Evolutionary conservation across 2,329 filamentous ascomycete genomes (phyloP).

Genomic region (Trichoderma atroviride): DNA sequence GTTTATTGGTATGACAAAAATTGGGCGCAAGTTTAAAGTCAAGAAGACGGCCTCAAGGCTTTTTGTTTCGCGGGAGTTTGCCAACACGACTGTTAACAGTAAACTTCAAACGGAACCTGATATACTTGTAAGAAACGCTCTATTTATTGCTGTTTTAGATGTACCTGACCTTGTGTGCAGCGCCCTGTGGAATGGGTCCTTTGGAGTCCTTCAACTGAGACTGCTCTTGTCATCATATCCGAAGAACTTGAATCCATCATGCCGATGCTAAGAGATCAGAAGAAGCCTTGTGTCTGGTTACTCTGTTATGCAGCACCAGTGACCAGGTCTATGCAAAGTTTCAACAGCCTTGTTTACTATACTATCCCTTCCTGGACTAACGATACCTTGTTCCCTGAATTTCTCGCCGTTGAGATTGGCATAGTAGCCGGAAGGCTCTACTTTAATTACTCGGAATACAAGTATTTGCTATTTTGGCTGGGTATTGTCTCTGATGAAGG

Average conservation of each 20-base stretch:
- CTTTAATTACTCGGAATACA: no score
- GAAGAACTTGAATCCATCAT: slow-evolving; percentile 65
- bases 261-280: slow-evolving; percentile 39
- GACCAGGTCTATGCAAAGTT: no score
- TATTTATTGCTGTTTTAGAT: background rate
- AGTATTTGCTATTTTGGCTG: no score
- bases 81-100: slow-evolving; percentile 16
- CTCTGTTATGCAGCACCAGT: no score
- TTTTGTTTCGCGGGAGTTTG: slow-evolving; percentile 41
- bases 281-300: no score
- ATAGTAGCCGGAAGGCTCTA: no score
- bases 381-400: no score
- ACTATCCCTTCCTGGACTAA: no score
- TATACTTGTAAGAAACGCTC: background rate
- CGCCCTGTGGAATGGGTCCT: slow-evolving; percentile 64
- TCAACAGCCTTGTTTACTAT: no score
- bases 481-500: no score
- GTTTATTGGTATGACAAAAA: slow-evolving; percentile 41
- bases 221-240: slow-evolving; percentile 60
- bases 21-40: slow-evolving; percentile 40
- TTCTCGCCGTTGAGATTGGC: no score
- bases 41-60: slow-evolving; percentile 30
- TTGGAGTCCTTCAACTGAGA: slow-evolving; percentile 51
- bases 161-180: slow-evolving; percentile 30
- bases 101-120: no score